A percentile compares a stretch with the other conserved stretches of the same genome.
These are phyloP conservation scores for Pharnaceum exiguum DNA, from an alignment of 148 eudicot genomes.

Conservation along the genomic window DNA sequence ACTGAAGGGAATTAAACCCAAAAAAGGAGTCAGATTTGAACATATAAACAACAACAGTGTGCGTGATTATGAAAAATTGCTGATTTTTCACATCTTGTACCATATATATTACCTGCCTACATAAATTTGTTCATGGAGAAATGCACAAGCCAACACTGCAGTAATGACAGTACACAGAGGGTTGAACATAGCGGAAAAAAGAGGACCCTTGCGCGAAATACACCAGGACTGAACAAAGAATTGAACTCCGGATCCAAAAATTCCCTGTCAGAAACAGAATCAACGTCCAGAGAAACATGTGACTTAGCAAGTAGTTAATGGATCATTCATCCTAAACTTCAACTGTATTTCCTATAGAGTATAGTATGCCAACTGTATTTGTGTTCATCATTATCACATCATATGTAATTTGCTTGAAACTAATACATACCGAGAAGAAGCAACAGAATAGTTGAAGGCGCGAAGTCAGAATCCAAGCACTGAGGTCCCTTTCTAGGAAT, in stretches of 20 bases:
- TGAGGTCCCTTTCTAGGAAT: slow-evolving; percentile 36
- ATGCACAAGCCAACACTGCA: slow-evolving; percentile 38
- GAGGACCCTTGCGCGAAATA: slow-evolving; percentile 58
- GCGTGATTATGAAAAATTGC: neutral
- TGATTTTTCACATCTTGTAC: neutral
- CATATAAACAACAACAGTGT: neutral
- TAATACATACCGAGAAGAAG: slow-evolving; percentile 45
- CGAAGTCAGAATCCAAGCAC: slow-evolving; percentile 57
- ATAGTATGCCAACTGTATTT: too few relatives aligned
- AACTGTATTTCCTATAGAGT: neutral
- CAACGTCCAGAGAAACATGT: neutral
- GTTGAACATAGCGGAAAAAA: slow-evolving; percentile 73
- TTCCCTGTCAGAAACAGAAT: slow-evolving; percentile 30
- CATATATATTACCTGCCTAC: slow-evolving; percentile 42
- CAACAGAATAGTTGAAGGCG: slow-evolving; percentile 36
- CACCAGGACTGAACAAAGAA: slow-evolving; percentile 79
- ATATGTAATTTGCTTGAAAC: too few relatives aligned
- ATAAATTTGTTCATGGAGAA: slow-evolving; percentile 60
- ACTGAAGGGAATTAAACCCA: slow-evolving; percentile 24
- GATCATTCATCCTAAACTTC: neutral
- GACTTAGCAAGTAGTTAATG: neutral
- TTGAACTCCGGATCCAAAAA: slow-evolving; percentile 47
- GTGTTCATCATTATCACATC: too few relatives aligned
- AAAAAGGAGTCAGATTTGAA: too few relatives aligned
- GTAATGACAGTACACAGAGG: slow-evolving; percentile 62